Evolutionary conservation across 2,329 filamentous ascomycete genomes (phyloP).

Genomic region (Pestalotiopsis sp.): DNA sequence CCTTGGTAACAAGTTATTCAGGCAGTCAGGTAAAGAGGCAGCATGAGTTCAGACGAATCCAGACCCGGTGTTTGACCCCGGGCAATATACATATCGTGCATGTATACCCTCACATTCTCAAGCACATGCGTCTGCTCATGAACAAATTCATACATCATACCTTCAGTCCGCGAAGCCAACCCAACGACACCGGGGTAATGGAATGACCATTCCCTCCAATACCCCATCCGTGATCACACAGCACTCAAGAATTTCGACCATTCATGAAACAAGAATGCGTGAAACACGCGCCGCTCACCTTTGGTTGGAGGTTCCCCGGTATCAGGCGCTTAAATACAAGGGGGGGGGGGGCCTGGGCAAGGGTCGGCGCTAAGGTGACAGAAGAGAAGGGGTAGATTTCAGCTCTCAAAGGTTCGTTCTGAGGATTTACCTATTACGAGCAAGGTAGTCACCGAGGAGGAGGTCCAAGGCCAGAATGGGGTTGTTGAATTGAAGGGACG

Average conservation of each 20-base stretch:
- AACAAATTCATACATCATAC: too few relatives aligned
- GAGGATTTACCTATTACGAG: not conserved
- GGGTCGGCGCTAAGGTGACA: not conserved
- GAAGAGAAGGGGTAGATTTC: not conserved
- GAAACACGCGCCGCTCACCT: constrained; percentile 29
- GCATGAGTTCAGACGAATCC: too few relatives aligned
- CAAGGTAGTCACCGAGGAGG: too few relatives aligned
- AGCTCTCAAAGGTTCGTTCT: not conserved
- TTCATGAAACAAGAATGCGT: constrained; percentile 32
- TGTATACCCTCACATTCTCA: too few relatives aligned
- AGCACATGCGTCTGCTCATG: too few relatives aligned
- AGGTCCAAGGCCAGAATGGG: too few relatives aligned
- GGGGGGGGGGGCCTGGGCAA: not conserved
- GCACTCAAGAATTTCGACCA: constrained; percentile 17
- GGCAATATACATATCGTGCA: too few relatives aligned
- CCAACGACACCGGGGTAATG: not conserved
- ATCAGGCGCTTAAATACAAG: not conserved
- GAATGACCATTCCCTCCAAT: not conserved
- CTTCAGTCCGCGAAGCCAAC: too few relatives aligned
- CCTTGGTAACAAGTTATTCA: too few relatives aligned
- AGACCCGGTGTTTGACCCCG: too few relatives aligned
- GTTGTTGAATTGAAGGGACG: too few relatives aligned
- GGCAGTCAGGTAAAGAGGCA: too few relatives aligned
- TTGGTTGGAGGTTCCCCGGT: not conserved
- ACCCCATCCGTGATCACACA: not conserved